Conservation (phyloP, 768 basidiomycete genomes). For the Xerocomellus amylosporus region DNA sequence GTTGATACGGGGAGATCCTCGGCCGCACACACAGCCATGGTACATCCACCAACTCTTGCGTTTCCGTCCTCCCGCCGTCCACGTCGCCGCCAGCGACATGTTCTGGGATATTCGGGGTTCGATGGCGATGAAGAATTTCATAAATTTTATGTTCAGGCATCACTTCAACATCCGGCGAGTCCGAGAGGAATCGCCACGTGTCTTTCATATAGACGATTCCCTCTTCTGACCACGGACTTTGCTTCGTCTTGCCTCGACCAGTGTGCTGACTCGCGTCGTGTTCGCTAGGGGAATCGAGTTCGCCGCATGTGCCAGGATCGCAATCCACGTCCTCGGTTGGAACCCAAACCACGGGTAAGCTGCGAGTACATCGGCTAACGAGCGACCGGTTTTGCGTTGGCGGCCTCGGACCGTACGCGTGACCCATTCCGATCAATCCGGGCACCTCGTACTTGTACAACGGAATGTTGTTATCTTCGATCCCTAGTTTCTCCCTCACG, state of each 20-base stretch:
- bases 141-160: not conserved
- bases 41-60: not conserved
- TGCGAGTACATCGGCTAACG: too few species aligned
- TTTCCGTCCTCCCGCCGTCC: not conserved
- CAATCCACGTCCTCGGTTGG: too few species aligned
- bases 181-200: constrained; percentile 1
- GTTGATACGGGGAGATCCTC: not conserved
- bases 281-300: too few species aligned
- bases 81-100: not conserved
- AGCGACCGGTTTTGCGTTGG: not conserved
- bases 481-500: not conserved
- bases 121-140: not conserved
- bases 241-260: too few species aligned
- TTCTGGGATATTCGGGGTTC: not conserved
- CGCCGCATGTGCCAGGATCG: too few species aligned
- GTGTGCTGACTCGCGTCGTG: too few species aligned
- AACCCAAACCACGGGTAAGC: too few species aligned
- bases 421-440: not conserved
- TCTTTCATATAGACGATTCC: constrained; percentile 1
- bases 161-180: not conserved
- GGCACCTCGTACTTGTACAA: not conserved
- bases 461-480: not conserved
- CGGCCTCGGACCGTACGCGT: not conserved
- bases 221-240: not conserved
- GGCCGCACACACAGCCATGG: not conserved